Evolutionary conservation across 495 filamentous ascomycete genomes (phyloP), one percentile per base, ranked within the genome.

Genomic region (Aspergillus homomorphus): DNA sequence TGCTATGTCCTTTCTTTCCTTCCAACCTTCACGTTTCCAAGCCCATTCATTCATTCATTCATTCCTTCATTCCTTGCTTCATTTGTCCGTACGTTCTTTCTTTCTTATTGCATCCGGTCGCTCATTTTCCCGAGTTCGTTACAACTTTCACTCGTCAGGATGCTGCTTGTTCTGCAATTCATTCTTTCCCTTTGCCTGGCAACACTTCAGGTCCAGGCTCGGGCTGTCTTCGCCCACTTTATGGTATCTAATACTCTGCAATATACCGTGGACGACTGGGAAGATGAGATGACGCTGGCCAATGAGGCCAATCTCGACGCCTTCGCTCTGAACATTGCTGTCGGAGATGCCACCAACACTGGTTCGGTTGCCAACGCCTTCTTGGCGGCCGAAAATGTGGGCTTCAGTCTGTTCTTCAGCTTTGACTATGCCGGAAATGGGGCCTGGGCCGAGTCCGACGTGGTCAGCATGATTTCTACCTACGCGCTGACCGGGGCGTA

Each of bases 301-400:
- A 77, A 82, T 57, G 75, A 76, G 5, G 77, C 82, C 0, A 77
- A 81, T 26, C 88, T 91, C 51, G 87, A 91, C 64, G 88, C 83
- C 0, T 91, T 91, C 63, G 87, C 83, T 0, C 64, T 90, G 16
- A 89, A 91, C 57, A 80, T 89, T 45, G 87, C 79, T 0, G 72
- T 78, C 1, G 70, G 58, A 1, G 81, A 86, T 52, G 60, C 65
- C 0, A 77, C 69, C 63, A 80, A 75, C 15, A 64, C 63, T 9
- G 57, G 53, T 2, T 76, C 81, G 56, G 58, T 86, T 1, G 48
- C 69, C 0, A 56, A 77, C 0, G 84, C 80, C 0, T 87, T 84
- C 62, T 53, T 68, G 15, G 80, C 73, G 7, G 85, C 85, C 18
- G 70, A 78, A 20, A 52, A 67, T 9, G 61, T 74, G 5, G 67